Conservation (phyloP, 345 rosid genomes). For the Odontarrhena argentea region DNA sequence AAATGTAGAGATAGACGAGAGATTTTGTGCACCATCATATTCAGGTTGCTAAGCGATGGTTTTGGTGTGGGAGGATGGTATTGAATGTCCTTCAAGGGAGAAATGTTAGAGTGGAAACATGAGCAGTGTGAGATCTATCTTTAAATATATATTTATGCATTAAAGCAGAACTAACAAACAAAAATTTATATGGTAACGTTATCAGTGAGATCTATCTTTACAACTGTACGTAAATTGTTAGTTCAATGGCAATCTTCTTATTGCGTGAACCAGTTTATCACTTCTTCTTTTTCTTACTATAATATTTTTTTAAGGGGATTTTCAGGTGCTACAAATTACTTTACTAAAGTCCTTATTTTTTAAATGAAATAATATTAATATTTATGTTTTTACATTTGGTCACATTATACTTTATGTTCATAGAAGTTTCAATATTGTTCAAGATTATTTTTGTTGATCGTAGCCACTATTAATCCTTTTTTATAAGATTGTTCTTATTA, state of each 20-base stretch:
- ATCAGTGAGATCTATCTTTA: slow-evolving; percentile 22
- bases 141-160: slow-evolving; percentile 15
- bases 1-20: slow-evolving; percentile 34
- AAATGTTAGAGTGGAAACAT: slow-evolving; percentile 20
- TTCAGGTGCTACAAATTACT: neutral
- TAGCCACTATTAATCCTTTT: too few species aligned
- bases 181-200: neutral
- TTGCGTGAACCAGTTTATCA: slow-evolving; percentile 37
- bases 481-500: too few species aligned
- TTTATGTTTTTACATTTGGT: too few species aligned
- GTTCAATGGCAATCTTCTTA: slow-evolving; percentile 20
- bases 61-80: slow-evolving; percentile 6
- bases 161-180: slow-evolving; percentile 14
- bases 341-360: too few species aligned
- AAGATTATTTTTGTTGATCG: too few species aligned
- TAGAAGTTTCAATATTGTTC: too few species aligned
- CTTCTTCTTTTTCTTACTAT: neutral
- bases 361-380: too few species aligned
- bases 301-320: neutral
- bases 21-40: slow-evolving; percentile 17
- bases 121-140: slow-evolving; percentile 1
- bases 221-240: neutral
- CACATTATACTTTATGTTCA: too few species aligned
- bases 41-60: slow-evolving; percentile 24
- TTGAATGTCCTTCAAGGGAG: neutral